These are phyloP conservation scores for Ochetophila trinervis DNA, from an alignment of 306 rosid species.

Conservation along the genomic window DNA sequence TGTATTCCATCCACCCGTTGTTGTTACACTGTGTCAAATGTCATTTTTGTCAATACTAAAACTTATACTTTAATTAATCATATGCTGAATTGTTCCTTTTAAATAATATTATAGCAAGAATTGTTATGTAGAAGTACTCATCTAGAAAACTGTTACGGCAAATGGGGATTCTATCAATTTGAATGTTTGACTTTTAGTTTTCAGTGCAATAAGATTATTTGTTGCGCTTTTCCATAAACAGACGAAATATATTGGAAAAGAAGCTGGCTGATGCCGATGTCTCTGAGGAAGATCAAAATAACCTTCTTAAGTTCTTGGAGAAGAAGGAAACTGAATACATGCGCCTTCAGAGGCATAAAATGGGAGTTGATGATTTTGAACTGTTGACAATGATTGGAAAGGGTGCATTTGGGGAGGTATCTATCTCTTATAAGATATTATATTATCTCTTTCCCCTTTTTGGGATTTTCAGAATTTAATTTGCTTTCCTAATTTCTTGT, in stretches of 20 bases:
- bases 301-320: conserved; percentile 84
- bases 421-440: background rate
- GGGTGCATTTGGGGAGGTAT: conserved; percentile 99
- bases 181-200: background rate
- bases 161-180: background rate
- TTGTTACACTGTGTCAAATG: too few relatives aligned
- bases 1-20: too few relatives aligned
- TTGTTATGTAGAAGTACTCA: background rate
- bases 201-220: conserved; percentile 2
- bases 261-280: conserved; percentile 98
- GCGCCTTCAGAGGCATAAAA: conserved; percentile 98
- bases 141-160: background rate
- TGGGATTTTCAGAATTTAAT: background rate
- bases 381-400: conserved; percentile 93
- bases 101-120: too few relatives aligned
- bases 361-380: conserved; percentile 95
- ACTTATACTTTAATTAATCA: too few relatives aligned
- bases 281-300: conserved; percentile 95
- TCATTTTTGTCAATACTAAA: too few relatives aligned
- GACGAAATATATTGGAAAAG: conserved; percentile 80
- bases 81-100: too few relatives aligned
- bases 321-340: conserved; percentile 98
- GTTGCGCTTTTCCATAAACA: conserved; percentile 30
- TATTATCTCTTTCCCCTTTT: background rate
- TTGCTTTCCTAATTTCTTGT: too few relatives aligned